phyloP scores from a whole-genome alignment of 148 eudicot species.

The Rhododendron mucronatum region DNA sequence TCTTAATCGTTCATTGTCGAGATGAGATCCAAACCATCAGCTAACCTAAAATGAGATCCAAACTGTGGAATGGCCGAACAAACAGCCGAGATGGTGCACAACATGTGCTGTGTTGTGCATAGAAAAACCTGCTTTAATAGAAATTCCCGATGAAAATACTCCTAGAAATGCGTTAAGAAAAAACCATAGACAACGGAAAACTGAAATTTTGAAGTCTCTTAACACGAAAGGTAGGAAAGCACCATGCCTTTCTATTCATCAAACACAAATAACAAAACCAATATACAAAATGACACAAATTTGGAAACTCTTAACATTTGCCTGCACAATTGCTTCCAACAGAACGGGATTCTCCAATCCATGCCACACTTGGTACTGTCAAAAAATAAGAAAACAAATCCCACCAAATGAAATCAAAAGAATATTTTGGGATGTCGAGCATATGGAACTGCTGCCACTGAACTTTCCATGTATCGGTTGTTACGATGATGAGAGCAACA shows the following conservation, averaged over 20 bases:
- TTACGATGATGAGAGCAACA: background rate
- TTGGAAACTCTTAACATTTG: background rate
- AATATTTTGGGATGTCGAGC: background rate
- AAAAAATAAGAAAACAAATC: background rate
- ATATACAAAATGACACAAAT: slow-evolving; percentile 2
- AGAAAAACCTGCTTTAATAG: background rate
- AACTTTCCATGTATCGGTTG: background rate
- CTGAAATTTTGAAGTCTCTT: background rate
- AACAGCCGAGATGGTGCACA: no score
- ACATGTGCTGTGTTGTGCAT: no score
- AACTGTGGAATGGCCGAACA: no score
- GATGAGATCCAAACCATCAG: no score
- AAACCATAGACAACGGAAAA: background rate
- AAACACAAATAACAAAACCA: slow-evolving; percentile 2
- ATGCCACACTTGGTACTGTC: background rate
- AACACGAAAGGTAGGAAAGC: background rate
- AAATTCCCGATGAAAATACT: background rate
- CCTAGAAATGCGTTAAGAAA: background rate
- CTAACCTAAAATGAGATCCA: no score
- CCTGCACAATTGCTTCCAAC: slow-evolving; percentile 10
- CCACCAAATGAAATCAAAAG: background rate
- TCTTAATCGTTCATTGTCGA: no score
- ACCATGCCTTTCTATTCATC: background rate
- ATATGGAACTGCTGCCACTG: background rate
- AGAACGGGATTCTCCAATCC: background rate